Conservation (phyloP, 805 yeast species). For the Starmerella apis region DNA sequence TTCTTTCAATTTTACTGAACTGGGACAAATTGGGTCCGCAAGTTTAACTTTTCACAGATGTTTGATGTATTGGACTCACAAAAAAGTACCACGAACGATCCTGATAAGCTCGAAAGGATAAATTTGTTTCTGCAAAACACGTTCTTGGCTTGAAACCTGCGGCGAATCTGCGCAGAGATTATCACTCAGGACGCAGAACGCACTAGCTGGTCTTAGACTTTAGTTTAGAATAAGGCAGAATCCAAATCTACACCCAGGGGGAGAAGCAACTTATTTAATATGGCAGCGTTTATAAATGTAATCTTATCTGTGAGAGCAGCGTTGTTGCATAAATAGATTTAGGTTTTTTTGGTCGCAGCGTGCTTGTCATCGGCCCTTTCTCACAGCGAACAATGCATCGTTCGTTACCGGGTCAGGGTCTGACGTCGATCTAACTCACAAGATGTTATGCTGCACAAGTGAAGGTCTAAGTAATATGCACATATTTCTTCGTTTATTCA, state of each 20-base stretch:
- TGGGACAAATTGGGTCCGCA: neutral
- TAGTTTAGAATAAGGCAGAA: neutral
- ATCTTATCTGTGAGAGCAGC: neutral
- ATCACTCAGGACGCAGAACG: neutral
- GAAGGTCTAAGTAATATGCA: too few species aligned
- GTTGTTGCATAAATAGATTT: neutral
- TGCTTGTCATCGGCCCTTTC: neutral
- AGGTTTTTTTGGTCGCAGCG: slow-evolving; percentile 8
- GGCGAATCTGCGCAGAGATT: neutral
- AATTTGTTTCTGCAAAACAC: too few species aligned
- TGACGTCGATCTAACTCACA: neutral
- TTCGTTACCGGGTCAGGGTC: neutral
- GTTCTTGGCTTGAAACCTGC: neutral
- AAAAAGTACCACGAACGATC: neutral
- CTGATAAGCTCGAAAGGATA: neutral
- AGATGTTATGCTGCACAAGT: neutral
- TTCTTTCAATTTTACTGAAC: too few species aligned
- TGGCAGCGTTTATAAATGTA: neutral
- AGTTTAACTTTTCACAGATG: neutral
- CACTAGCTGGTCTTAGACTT: neutral
- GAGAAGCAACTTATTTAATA: slow-evolving; percentile 7
- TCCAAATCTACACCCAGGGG: neutral
- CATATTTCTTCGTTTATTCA: too few species aligned
- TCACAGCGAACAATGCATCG: neutral
- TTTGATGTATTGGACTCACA: neutral